These are phyloP conservation scores for Dentipellis sp. DNA, from an alignment of 768 basidiomycete species.

Conservation along the genomic window DNA sequence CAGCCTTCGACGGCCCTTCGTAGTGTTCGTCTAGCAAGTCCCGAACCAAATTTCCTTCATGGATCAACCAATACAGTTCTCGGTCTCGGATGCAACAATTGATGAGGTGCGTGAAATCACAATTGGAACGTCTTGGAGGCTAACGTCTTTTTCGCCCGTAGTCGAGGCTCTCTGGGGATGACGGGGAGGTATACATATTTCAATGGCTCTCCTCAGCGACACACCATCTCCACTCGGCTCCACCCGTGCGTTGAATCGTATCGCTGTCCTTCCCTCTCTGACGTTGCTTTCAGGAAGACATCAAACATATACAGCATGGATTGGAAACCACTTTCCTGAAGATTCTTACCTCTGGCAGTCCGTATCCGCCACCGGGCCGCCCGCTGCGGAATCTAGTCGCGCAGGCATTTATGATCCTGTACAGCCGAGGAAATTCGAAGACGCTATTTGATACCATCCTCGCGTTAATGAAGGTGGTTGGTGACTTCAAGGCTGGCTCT, in stretches of 20 bases:
- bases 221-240: slow-evolving; percentile 38
- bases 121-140: too few relatives aligned
- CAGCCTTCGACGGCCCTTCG: too few relatives aligned
- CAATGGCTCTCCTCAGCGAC: slow-evolving; percentile 73
- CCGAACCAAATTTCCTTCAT: too few relatives aligned
- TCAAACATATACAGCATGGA: slow-evolving; percentile 54
- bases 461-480: slow-evolving; percentile 61
- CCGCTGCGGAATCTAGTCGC: slow-evolving; percentile 74
- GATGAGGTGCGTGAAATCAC: slow-evolving; percentile 8
- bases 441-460: slow-evolving; percentile 84
- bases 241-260: slow-evolving; percentile 36
- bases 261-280: neutral
- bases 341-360: slow-evolving; percentile 51
- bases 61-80: neutral
- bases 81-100: neutral
- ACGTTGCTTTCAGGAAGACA: slow-evolving; percentile 38
- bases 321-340: slow-evolving; percentile 61
- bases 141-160: slow-evolving; percentile 17
- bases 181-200: slow-evolving; percentile 75
- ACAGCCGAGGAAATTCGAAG: slow-evolving; percentile 73
- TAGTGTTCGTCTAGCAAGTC: too few relatives aligned
- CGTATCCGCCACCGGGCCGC: slow-evolving; percentile 79
- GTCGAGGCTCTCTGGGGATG: slow-evolving; percentile 64
- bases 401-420: slow-evolving; percentile 66
- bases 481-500: slow-evolving; percentile 59